Conservation (phyloP, 2,329 filamentous ascomycete genomes). For the Microdochium bolleyi region DNA sequence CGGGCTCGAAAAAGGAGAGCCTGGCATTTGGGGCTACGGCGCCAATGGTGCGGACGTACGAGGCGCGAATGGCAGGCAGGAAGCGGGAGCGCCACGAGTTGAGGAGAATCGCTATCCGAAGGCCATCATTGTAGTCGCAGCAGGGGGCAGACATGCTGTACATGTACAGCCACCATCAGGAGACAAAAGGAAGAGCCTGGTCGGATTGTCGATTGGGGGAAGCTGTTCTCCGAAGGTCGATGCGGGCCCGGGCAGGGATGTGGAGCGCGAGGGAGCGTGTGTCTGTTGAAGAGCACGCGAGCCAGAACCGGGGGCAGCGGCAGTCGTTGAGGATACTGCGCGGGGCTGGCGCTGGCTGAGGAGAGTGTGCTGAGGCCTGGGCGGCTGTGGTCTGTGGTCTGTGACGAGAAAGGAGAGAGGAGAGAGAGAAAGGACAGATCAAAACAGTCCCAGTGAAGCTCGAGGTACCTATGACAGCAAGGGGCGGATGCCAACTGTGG, state of each 20-base stretch:
- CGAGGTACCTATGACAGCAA: too few species aligned
- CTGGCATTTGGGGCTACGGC: conserved; percentile 17
- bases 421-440: too few species aligned
- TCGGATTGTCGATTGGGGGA: conserved; percentile 2
- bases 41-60: conserved; percentile 23
- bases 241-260: not conserved
- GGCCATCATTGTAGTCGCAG: conserved; percentile 1
- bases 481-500: too few species aligned
- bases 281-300: not conserved
- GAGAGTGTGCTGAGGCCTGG: not conserved
- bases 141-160: not conserved
- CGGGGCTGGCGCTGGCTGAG: not conserved
- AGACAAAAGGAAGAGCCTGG: not conserved
- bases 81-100: conserved; percentile 28
- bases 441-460: too few species aligned
- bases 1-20: conserved; percentile 27
- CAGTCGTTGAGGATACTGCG: not conserved
- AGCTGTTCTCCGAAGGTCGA: not conserved
- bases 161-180: too few species aligned
- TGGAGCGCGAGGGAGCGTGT: not conserved
- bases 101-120: conserved; percentile 26
- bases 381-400: not conserved
- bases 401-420: too few species aligned
- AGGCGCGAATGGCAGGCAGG: conserved; percentile 23
- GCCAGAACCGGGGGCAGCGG: not conserved